Base-by-base conservation (phyloP, 192 early-diverging fungal genomes). In the Coemansia sp. region DNA sequence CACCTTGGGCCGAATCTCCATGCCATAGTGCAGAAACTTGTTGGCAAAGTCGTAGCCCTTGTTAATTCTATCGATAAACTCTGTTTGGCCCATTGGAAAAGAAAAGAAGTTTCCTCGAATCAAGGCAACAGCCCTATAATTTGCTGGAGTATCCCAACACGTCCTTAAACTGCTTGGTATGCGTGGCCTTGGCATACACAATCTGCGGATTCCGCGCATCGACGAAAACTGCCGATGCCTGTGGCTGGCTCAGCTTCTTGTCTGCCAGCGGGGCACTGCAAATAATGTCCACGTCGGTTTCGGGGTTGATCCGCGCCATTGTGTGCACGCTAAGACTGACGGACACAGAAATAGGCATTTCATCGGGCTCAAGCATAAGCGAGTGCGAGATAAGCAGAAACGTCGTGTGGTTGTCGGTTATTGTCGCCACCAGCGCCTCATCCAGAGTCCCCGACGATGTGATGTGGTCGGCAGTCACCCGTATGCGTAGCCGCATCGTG, bases 341-440 rank as follows among this genome's bases (percentile, higher is more conserved):
- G 10, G 60, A 68, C 16, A 75, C 71, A 2, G 71, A 75, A 12
- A 66, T 56, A 31, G 60, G 64, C 52, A 58, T 53, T 6, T 34
- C 11, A 3, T 52, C 56, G 0, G 70, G 70, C 2, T 23, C 37
- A 16, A 16, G 8, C 3, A 53, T 44, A 2, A 58, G 31, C 11
- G 57, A 48, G 43, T 75, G 58, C 12, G 71, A 43, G 17, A 58
- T 32, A 26, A 75, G 38, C 51, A 74, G 44, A 18, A 52, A 62
- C 12, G 71, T 59, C 11, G 71, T 75, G 38, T 63, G 44, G 53
- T 64, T 67, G 65, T 75, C 71, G 12, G 65, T 53, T 0, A 75
- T 17, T 12, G 71, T 68, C 0, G 65, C 65, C 6, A 68, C 71
- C 26, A 67, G 16, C 5, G 65, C 71, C 49, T 75, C 71, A 50